Percentiles rank a stretch among this genome's conserved stretches.
phyloP scores from a whole-genome alignment of 139 green algal species.

The Picochlorum sp. region DNA sequence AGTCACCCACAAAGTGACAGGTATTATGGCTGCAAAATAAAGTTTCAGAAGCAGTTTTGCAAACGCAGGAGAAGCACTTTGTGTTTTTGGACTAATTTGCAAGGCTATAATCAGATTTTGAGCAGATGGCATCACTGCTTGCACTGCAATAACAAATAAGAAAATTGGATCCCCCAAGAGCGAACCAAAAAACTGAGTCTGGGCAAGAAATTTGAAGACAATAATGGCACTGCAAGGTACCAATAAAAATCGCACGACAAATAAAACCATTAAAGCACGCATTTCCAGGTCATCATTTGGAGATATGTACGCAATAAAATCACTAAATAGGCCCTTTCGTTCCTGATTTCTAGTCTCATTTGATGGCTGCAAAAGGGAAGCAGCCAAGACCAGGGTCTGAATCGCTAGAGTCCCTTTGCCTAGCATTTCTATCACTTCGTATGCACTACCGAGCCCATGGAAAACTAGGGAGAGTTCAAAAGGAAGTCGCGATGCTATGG shows the following conservation, averaged over 20 bases:
- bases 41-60: conserved; percentile 37
- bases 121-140: conserved; percentile 46
- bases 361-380: conserved; percentile 35
- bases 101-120: conserved; percentile 50
- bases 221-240: conserved; percentile 24
- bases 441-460: conserved; percentile 5
- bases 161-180: conserved; percentile 27
- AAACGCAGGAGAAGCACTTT: conserved; percentile 19
- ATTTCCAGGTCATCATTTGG: conserved; percentile 16
- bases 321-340: too few species aligned
- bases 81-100: conserved; percentile 28
- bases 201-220: conserved; percentile 10
- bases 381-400: conserved; percentile 48
- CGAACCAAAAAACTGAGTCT: conserved; percentile 6
- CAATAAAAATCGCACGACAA: conserved; percentile 28
- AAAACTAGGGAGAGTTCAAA: conserved; percentile 22
- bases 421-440: conserved; percentile 42
- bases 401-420: conserved; percentile 35
- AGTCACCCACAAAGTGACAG: conserved; percentile 45
- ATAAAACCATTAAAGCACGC: conserved; percentile 23
- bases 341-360: neutral
- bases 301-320: too few species aligned
- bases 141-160: conserved; percentile 29
- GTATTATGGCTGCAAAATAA: conserved; percentile 31
- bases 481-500: conserved; percentile 8